These are phyloP conservation scores for Penicillium corylophilum DNA, from an alignment of 2,329 filamentous ascomycete species.

Conservation along the genomic window DNA sequence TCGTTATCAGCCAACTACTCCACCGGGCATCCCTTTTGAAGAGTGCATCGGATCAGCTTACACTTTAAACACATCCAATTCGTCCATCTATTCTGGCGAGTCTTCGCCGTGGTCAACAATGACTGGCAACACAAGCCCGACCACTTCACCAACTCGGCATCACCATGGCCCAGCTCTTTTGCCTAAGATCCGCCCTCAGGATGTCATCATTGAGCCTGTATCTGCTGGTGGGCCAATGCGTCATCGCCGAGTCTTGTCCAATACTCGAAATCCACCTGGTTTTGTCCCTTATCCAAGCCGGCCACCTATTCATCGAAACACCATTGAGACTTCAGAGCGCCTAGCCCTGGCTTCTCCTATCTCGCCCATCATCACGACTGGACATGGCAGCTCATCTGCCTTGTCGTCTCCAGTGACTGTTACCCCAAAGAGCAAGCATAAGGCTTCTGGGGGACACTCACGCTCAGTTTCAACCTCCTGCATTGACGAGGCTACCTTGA, in stretches of 20 bases:
- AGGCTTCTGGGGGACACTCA: slow-evolving; percentile 43
- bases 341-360: slow-evolving; percentile 48
- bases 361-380: slow-evolving; percentile 39
- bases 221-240: slow-evolving; percentile 55
- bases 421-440: slow-evolving; percentile 44
- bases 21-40: slow-evolving; percentile 39
- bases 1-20: slow-evolving; percentile 47
- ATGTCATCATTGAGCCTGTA: slow-evolving; percentile 68
- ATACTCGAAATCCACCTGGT: slow-evolving; percentile 51
- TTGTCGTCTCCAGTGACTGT: slow-evolving; percentile 66
- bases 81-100: slow-evolving; percentile 65
- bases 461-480: slow-evolving; percentile 67
- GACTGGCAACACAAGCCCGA: slow-evolving; percentile 68
- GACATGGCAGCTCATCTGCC: slow-evolving; percentile 37
- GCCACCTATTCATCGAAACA: slow-evolving; percentile 46
- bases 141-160: slow-evolving; percentile 68
- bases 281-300: slow-evolving; percentile 53
- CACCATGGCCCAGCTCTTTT: slow-evolving; percentile 74
- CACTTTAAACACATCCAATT: slow-evolving; percentile 63
- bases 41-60: slow-evolving; percentile 45
- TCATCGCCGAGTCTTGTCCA: slow-evolving; percentile 54
- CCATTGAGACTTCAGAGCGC: slow-evolving; percentile 47
- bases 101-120: slow-evolving; percentile 68
- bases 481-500: slow-evolving; percentile 65
- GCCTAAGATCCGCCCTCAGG: slow-evolving; percentile 82